Conservation (phyloP, 192 early-diverging fungal species). For the Gonapodya prolifera region DNA sequence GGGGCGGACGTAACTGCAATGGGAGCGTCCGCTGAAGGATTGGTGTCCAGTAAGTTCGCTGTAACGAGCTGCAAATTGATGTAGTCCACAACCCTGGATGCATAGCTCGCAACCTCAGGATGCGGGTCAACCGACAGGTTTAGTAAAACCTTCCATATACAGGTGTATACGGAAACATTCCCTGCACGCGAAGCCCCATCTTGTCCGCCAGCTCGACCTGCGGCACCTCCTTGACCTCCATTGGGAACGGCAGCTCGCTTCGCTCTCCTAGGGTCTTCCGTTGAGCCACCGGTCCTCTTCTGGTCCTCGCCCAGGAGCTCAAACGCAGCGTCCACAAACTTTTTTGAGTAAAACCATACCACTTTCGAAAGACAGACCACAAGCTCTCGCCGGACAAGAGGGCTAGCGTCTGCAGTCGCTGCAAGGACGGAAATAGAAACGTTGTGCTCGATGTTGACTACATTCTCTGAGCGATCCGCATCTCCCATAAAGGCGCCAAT, state of each 20-base stretch:
- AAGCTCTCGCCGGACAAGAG: constrained; percentile 81
- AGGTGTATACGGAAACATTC: constrained; percentile 39
- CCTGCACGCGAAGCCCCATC: constrained; percentile 13
- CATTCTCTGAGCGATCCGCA: constrained; percentile 50
- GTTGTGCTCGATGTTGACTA: constrained; percentile 58
- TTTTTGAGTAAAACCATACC: constrained; percentile 50
- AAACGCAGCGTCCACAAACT: constrained; percentile 51
- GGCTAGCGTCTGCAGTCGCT: constrained; percentile 67
- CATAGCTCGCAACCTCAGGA: constrained; percentile 55
- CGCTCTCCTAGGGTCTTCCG: constrained; percentile 26
- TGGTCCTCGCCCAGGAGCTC: constrained; percentile 30
- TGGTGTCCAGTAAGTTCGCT: background rate
- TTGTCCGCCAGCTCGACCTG: constrained; percentile 12
- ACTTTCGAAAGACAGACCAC: constrained; percentile 61
- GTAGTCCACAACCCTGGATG: constrained; percentile 60
- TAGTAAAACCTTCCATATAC: constrained; percentile 73
- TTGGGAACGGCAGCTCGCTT: constrained; percentile 4
- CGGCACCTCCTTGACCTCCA: constrained; percentile 19
- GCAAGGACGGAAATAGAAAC: constrained; percentile 53
- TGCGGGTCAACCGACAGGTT: constrained; percentile 72
- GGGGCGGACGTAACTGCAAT: background rate
- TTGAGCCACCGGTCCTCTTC: constrained; percentile 9
- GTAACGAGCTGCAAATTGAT: constrained; percentile 26
- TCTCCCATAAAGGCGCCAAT: constrained; percentile 66
- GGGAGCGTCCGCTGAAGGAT: background rate